phyloP scores from a whole-genome alignment of 495 filamentous ascomycete species.

The Evernia prunastri region DNA sequence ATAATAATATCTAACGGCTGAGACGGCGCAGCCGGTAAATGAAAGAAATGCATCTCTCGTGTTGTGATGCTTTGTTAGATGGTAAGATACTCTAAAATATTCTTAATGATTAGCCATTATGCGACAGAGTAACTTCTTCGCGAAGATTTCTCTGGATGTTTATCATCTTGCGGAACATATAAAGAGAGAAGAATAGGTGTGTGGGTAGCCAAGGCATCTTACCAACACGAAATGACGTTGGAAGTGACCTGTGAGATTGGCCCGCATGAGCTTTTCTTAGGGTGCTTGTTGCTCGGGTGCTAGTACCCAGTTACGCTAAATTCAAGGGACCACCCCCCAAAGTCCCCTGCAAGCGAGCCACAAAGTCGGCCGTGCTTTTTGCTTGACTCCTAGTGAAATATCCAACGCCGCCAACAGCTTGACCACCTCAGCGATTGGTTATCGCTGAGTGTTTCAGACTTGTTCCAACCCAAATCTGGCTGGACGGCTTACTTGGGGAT shows the following conservation, averaged over 20 bases:
- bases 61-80: too few relatives aligned
- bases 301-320: too few relatives aligned
- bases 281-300: not conserved
- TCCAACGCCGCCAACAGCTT: not conserved
- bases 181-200: too few relatives aligned
- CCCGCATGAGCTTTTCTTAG: too few relatives aligned
- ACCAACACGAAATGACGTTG: not conserved
- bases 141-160: too few relatives aligned
- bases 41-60: not conserved
- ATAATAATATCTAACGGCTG: too few relatives aligned
- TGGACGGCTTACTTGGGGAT: not conserved
- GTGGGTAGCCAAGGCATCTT: slow-evolving; percentile 5
- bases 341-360: not conserved
- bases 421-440: not conserved
- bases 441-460: not conserved
- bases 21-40: not conserved
- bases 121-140: too few relatives aligned
- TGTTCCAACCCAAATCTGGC: slow-evolving; percentile 1
- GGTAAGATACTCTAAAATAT: too few relatives aligned
- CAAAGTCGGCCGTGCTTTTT: not conserved
- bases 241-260: not conserved
- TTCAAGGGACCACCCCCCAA: too few relatives aligned
- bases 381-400: too few relatives aligned
- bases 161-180: too few relatives aligned
- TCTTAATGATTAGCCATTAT: too few relatives aligned